Conservation (phyloP, 129 eudicot species). For the Pittosporum tobira region DNA sequence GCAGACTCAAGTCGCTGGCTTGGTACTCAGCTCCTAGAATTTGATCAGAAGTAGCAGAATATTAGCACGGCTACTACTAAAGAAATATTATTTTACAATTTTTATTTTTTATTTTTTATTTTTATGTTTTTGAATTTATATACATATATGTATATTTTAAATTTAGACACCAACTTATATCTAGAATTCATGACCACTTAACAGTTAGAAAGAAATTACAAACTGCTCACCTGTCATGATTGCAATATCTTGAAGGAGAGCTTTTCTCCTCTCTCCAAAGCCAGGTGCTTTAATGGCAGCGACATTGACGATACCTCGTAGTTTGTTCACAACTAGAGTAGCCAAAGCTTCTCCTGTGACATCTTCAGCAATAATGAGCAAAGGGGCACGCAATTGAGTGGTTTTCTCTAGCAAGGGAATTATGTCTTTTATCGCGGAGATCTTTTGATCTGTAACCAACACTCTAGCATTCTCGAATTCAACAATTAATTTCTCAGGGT, state of each 20-base stretch:
- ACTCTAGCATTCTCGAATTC: constrained; percentile 90
- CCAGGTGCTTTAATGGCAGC: constrained; percentile 90
- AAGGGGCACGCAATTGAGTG: constrained; percentile 73
- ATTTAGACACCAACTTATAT: not conserved
- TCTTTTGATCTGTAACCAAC: constrained; percentile 85
- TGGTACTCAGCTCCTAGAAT: constrained; percentile 80
- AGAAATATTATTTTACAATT: no score
- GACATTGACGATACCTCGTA: constrained; percentile 66
- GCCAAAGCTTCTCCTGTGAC: constrained; percentile 84
- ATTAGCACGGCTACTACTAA: not conserved
- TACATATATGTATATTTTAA: no score
- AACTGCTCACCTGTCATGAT: constrained; percentile 53
- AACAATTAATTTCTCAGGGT: constrained; percentile 67
- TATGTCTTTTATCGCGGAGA: constrained; percentile 74
- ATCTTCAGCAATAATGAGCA: constrained; percentile 72
- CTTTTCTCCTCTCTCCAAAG: constrained; percentile 83
- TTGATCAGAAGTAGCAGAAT: not conserved
- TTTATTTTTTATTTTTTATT: no score
- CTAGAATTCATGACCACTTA: not conserved
- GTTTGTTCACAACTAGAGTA: constrained; percentile 83
- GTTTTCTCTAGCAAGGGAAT: constrained; percentile 78
- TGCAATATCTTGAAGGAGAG: constrained; percentile 88
- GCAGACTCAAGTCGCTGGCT: constrained; percentile 74
- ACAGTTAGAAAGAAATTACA: not conserved
- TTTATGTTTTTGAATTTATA: no score